Percentiles rank a stretch among this genome's conserved stretches.
These are phyloP conservation scores for Psilocybe cyanescens DNA, from an alignment of 768 basidiomycete genomes.

Conservation along the genomic window DNA sequence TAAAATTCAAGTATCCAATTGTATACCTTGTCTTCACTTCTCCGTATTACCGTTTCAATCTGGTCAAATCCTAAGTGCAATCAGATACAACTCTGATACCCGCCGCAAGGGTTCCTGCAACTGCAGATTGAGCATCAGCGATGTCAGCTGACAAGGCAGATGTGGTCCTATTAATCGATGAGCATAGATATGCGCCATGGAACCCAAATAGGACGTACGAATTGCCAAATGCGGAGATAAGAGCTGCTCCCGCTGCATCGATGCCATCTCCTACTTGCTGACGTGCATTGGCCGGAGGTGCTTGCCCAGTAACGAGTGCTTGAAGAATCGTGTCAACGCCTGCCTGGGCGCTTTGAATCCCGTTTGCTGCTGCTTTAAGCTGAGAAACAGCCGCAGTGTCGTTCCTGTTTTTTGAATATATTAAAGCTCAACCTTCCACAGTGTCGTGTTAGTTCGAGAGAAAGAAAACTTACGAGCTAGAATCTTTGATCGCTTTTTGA, in stretches of 20 bases:
- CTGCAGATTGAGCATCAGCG: background rate
- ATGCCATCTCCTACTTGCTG: background rate
- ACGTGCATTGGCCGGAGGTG: background rate
- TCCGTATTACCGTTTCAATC: background rate
- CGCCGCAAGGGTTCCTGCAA: background rate
- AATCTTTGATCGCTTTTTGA: slow-evolving; percentile 1
- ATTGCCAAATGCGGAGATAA: background rate
- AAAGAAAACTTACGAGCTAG: background rate
- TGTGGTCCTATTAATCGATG: background rate
- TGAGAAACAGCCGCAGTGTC: background rate
- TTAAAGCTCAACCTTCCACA: background rate
- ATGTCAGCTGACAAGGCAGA: background rate
- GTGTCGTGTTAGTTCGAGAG: background rate
- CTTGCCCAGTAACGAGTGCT: background rate
- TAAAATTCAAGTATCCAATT: no score
- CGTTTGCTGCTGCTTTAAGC: background rate
- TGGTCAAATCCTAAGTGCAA: background rate
- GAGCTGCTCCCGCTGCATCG: background rate
- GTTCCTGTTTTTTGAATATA: background rate
- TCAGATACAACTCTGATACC: background rate
- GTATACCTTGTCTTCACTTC: no score
- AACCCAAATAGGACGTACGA: background rate
- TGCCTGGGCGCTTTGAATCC: background rate
- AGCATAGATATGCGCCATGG: background rate
- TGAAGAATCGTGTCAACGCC: slow-evolving; percentile 1